Base-by-base conservation (phyloP, 1,284 basidiomycete genomes). In the Leccinum griseonigrum region DNA sequence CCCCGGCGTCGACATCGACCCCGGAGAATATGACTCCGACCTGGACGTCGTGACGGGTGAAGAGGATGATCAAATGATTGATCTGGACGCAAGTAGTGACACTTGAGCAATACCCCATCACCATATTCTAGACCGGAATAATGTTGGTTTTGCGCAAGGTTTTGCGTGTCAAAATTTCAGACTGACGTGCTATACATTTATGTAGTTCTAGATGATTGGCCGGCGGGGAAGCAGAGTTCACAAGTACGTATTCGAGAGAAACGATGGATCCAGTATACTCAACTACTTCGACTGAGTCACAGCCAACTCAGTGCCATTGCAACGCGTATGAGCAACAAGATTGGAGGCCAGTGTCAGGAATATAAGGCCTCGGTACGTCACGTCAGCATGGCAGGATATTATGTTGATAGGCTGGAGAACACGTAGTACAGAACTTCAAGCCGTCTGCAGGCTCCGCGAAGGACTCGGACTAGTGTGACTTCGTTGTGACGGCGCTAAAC, bases 21-120 rank as follows among this genome's bases (percentile, higher is more conserved):
- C 14, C 10, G 18, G 3, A 28, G 67, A 58, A 8, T 2, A 9
- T 40, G 55, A 65, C 3, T 64, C 64, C 32, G 64, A 64, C 14
- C 40, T 65, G 48, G 64, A 68, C 0, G n/a, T 64, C 9, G 31
- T 60, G 52, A 60, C 63, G 2, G 58, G 31, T 11, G 63, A 65
- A 36, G 67, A 62, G 2, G 56, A 60, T 14, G 28, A 29, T 31
- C 50, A 16, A 4, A 67, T 73, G 69, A 59, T 74, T 13, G 69
- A 73, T 61, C 43, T 74, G 50, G 72, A 71, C 29, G 68, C 53
- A 40, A 66, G 69, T 52, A 71, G 72, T 59, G 68, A 64, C 9
- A 1, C n/a, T 53, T 70, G 22, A 61, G 8, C 18, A 14, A 52
- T 28, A 18, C 18, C 18, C 43, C n/a, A 46, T 48, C 46, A 7